phyloP scores from a whole-genome alignment of 1,284 basidiomycete genomes.

The Ganoderma resinaceum region DNA sequence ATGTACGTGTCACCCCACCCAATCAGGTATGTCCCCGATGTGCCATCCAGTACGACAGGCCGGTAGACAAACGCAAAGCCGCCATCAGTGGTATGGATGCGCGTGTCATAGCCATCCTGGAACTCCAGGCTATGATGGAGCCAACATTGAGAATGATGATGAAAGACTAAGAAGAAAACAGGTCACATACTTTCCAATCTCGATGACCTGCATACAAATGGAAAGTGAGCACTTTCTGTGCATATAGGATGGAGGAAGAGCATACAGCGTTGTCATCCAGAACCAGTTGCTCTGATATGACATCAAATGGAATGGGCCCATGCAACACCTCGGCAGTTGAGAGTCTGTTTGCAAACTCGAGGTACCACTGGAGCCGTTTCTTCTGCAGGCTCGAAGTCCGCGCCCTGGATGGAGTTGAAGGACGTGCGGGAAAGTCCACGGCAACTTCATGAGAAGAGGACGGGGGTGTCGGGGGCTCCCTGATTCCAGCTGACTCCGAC shows the following conservation, averaged over 20 bases:
- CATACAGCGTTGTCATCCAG: slow-evolving; percentile 33
- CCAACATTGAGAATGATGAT: neutral
- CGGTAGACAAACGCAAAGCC: slow-evolving; percentile 57
- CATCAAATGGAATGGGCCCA: slow-evolving; percentile 29
- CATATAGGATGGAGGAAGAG: neutral
- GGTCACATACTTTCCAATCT: slow-evolving; percentile 15
- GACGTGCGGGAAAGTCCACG: neutral
- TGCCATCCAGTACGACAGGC: slow-evolving; percentile 58
- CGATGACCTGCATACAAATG: slow-evolving; percentile 2
- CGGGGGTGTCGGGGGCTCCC: neutral
- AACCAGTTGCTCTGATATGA: slow-evolving; percentile 27
- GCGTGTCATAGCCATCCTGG: slow-evolving; percentile 44
- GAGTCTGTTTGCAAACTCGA: slow-evolving; percentile 36
- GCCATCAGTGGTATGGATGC: slow-evolving; percentile 41
- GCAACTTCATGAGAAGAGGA: slow-evolving; percentile 7
- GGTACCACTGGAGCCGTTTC: slow-evolving; percentile 31
- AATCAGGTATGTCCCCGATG: slow-evolving; percentile 50
- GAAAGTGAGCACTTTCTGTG: neutral
- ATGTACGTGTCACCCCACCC: slow-evolving; percentile 53
- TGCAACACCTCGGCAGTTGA: slow-evolving; percentile 15
- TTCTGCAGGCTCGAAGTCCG: slow-evolving; percentile 4
- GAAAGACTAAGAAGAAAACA: too few species aligned
- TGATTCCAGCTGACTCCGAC: neutral
- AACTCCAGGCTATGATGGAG: slow-evolving; percentile 40
- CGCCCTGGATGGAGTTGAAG: neutral